phyloP scores from a whole-genome alignment of 345 rosid species.

The Boechera retrofracta region DNA sequence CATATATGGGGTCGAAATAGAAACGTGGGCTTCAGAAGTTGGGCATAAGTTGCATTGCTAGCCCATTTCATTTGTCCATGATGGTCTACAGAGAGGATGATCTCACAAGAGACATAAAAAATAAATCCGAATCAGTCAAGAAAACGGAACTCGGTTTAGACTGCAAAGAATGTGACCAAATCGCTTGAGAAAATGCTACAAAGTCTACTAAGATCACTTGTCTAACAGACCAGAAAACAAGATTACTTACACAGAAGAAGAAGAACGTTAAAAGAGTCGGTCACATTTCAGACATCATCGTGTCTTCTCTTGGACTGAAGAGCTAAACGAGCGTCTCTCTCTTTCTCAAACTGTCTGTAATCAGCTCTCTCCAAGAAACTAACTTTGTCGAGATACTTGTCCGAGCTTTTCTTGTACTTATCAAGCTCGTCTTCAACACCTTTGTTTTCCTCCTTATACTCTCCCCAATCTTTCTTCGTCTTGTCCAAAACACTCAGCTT shows the following conservation, averaged over 20 bases:
- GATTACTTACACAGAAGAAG: background rate
- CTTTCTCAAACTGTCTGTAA: conserved; percentile 90
- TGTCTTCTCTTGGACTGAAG: conserved; percentile 54
- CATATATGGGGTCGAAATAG: no score
- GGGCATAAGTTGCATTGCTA: no score
- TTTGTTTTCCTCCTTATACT: conserved; percentile 85
- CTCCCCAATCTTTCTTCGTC: conserved; percentile 97
- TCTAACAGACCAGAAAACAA: background rate
- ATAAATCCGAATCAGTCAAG: background rate
- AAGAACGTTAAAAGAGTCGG: background rate
- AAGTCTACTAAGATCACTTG: background rate
- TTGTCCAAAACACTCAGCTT: conserved; percentile 94
- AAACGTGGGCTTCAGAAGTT: no score
- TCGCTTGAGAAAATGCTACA: background rate
- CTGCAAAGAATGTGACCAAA: background rate
- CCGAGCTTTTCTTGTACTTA: conserved; percentile 93
- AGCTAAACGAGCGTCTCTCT: conserved; percentile 90
- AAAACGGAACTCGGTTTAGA: background rate
- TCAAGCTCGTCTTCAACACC: conserved; percentile 86
- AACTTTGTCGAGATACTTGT: conserved; percentile 84
- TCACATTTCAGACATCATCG: conserved; percentile 27
- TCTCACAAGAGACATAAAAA: background rate
- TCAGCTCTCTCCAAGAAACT: conserved; percentile 84
- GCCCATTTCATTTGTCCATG: no score
- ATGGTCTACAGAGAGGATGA: no score